A percentile compares a stretch with the other conserved stretches of the same genome.
Conservation (phyloP, 2,329 filamentous ascomycete genomes). For the Monilinia polystroma region DNA sequence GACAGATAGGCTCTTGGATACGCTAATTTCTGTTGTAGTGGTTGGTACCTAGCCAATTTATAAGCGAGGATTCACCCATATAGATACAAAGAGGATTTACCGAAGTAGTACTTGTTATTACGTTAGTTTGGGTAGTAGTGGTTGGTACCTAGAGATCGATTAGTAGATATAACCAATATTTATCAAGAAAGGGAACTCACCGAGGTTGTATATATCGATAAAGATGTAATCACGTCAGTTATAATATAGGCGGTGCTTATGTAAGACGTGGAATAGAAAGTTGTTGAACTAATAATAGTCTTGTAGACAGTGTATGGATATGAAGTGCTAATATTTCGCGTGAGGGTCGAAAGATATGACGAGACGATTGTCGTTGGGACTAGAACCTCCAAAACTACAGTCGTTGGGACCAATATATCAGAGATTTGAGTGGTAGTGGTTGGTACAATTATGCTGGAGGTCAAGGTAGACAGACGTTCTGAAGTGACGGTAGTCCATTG, state of each 20-base stretch:
- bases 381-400: not conserved
- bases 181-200: not conserved
- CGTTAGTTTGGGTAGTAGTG: conserved; percentile 8
- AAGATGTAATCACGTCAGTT: not conserved
- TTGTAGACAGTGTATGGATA: conserved; percentile 9
- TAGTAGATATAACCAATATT: not conserved
- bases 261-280: conserved; percentile 14
- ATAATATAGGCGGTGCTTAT: conserved; percentile 11
- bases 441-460: conserved; percentile 3
- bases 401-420: not conserved
- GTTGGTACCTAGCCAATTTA: conserved; percentile 1
- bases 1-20: conserved; percentile 13
- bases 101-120: not conserved
- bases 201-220: conserved; percentile 2
- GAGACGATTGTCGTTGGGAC: conserved; percentile 9
- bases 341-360: not conserved
- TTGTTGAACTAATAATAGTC: conserved; percentile 16
- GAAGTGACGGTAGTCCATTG: conserved; percentile 4
- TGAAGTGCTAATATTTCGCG: conserved; percentile 3
- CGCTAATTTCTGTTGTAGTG: conserved; percentile 6
- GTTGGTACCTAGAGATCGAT: not conserved
- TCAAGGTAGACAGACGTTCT: conserved; percentile 10
- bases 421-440: conserved; percentile 11
- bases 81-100: not conserved
- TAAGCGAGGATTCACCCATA: not conserved